Evolutionary conservation across 768 basidiomycete genomes (phyloP).

Genomic region (Auricularia heimuer): DNA sequence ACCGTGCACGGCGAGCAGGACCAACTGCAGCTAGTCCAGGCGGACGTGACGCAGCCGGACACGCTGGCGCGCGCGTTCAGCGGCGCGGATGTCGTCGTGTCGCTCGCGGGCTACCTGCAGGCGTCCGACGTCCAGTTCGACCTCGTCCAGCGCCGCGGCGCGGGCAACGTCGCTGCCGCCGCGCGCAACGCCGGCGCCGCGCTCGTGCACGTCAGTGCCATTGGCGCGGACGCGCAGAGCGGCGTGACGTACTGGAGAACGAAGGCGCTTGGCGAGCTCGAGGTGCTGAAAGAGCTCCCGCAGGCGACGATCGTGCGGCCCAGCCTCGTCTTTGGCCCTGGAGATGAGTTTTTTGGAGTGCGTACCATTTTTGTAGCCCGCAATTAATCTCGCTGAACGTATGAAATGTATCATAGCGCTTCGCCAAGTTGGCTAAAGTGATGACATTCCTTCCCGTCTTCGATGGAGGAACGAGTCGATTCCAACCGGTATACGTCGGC

Average conservation of each 20-base stretch:
- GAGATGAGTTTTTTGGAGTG: constrained; percentile 68
- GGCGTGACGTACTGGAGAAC: constrained; percentile 50
- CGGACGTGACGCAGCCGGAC: constrained; percentile 46
- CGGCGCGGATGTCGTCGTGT: constrained; percentile 49
- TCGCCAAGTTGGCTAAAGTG: constrained; percentile 47
- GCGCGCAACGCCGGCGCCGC: constrained; percentile 45
- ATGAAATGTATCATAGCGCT: constrained; percentile 33
- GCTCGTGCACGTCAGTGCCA: constrained; percentile 59
- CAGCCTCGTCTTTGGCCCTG: constrained; percentile 66
- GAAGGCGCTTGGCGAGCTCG: constrained; percentile 52
- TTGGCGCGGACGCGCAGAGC: constrained; percentile 57
- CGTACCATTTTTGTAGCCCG: constrained; percentile 11
- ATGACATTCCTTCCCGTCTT: constrained; percentile 72
- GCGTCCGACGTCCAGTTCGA: constrained; percentile 50
- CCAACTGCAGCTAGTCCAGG: constrained; percentile 9
- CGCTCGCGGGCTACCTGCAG: constrained; percentile 59
- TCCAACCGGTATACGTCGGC: constrained; percentile 66
- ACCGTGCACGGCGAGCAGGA: neutral
- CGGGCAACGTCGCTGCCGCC: constrained; percentile 51
- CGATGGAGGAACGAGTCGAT: constrained; percentile 52
- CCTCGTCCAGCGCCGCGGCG: constrained; percentile 52
- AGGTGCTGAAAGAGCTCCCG: constrained; percentile 36
- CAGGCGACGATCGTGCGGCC: constrained; percentile 58
- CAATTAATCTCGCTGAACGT: neutral
- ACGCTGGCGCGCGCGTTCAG: constrained; percentile 41